Percentiles rank a stretch among this genome's conserved stretches.
phyloP scores from a whole-genome alignment of 805 yeast genomes.

The Nakazawaea wyomingensis region DNA sequence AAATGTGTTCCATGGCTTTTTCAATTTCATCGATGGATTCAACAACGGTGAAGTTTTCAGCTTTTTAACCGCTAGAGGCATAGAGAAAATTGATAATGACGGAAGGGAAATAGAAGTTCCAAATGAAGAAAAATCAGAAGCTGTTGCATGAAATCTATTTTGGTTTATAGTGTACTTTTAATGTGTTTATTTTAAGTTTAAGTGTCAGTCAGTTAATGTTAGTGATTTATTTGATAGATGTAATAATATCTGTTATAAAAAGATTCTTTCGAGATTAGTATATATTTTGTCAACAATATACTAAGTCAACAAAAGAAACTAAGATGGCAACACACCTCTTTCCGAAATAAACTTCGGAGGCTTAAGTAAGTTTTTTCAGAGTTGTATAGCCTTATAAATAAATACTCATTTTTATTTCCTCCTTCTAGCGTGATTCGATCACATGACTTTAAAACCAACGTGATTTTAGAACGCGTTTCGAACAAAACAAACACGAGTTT shows the following conservation, averaged over 20 bases:
- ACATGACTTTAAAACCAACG: not conserved
- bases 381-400: too few species aligned
- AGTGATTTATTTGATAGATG: too few species aligned
- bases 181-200: not conserved
- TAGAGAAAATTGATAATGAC: constrained; percentile 24
- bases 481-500: not conserved
- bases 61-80: constrained; percentile 47
- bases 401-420: too few species aligned
- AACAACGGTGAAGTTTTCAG: constrained; percentile 56
- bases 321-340: too few species aligned
- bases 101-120: constrained; percentile 19
- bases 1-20: constrained; percentile 85
- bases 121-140: constrained; percentile 12
- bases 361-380: too few species aligned
- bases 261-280: too few species aligned
- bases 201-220: not conserved
- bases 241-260: too few species aligned
- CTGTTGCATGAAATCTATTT: not conserved
- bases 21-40: constrained; percentile 83
- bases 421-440: not conserved
- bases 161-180: too few species aligned
- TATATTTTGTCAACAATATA: too few species aligned
- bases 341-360: too few species aligned
- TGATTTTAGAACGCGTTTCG: constrained; percentile 2
- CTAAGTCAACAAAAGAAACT: too few species aligned